These are phyloP conservation scores for Phoma sp. DNA, from an alignment of 2,329 filamentous ascomycete genomes.

Conservation along the genomic window DNA sequence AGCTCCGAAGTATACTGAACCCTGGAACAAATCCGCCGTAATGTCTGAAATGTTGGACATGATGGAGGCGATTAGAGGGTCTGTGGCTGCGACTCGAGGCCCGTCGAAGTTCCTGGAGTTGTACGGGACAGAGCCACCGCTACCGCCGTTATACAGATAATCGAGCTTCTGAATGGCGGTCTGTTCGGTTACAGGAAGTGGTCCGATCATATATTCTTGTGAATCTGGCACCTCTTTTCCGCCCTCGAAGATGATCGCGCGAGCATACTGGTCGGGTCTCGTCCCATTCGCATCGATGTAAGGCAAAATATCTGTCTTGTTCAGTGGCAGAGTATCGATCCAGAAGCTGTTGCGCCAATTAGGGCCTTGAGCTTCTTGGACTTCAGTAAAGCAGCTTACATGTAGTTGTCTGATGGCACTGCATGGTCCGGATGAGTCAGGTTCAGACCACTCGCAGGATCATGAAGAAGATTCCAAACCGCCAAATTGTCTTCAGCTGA, in stretches of 20 bases:
- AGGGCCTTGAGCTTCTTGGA: not conserved
- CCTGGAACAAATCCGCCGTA: conserved; percentile 50
- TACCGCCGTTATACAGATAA: conserved; percentile 48
- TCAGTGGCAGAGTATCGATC: conserved; percentile 58
- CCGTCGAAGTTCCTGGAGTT: conserved; percentile 37
- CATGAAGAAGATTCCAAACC: conserved; percentile 55
- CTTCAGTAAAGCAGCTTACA: conserved; percentile 22
- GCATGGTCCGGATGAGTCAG: conserved; percentile 52
- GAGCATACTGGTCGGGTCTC: conserved; percentile 54
- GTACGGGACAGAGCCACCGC: conserved; percentile 38
- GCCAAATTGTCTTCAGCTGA: conserved; percentile 53
- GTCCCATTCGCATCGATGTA: conserved; percentile 52
- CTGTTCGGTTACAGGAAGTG: conserved; percentile 53
- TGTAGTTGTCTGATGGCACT: conserved; percentile 55
- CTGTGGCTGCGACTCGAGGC: conserved; percentile 35
- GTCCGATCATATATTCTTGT: conserved; percentile 57
- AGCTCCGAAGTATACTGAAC: conserved; percentile 35
- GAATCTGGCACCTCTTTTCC: conserved; percentile 53
- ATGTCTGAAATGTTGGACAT: conserved; percentile 59
- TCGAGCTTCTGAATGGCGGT: conserved; percentile 38
- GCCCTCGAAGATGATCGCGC: conserved; percentile 57
- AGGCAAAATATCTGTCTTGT: conserved; percentile 57
- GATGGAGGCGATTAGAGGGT: conserved; percentile 48
- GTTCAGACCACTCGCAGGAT: conserved; percentile 54
- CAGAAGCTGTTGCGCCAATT: conserved; percentile 37